Evolutionary conservation across 1,139 yeast genomes (phyloP), one percentile per base, ranked within the genome.

Genomic region (Saccharomycopsis hybrid): DNA sequence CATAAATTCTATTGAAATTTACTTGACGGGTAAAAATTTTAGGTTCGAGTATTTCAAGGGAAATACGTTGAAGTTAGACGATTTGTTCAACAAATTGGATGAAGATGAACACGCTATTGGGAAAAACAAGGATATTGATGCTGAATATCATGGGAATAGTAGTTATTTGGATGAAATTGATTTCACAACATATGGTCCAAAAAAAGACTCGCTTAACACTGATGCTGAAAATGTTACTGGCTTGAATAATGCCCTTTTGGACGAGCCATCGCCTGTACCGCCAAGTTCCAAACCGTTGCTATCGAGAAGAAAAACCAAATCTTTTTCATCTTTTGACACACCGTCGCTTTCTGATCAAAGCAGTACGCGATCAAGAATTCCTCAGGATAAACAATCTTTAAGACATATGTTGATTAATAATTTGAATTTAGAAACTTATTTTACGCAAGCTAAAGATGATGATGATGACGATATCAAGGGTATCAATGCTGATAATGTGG

Each of bases 1-100:
- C 57, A 82, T 82, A 18, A 86, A 82, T 53, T 80, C 77, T 58
- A 75, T 85, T 58, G 92, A 85, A 58, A 80, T 85, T 31, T 85
- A 78, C 57, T 76, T 85, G 42, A 85, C 92, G 1, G 88, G 89
- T 11, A 48, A 46, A 41, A 48, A 39, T 8, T 50, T 44, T 32
- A 39, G 43, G 11, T 46, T 49, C 32, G 49, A 44, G 11, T 33
- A 43, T 43, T 25, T 52, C 11, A 35, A 33, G 24, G 64, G 47
- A 24, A 44, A 47, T 27, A 46, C 33, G 18, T 49, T 52, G 42
- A 46, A 39, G 24, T 32, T 52, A 13, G 55, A 52, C 36, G 48
- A 49, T 25, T 43, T 52, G 32, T 46, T 50, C 33, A 51, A 47
- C 24, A 24, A 64, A 56, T 18, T 65, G 63, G 49, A 56, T 60